These are phyloP conservation scores for Pythium utonaiense DNA, from an alignment of 352 stramenopile genomes.

Conservation along the genomic window DNA sequence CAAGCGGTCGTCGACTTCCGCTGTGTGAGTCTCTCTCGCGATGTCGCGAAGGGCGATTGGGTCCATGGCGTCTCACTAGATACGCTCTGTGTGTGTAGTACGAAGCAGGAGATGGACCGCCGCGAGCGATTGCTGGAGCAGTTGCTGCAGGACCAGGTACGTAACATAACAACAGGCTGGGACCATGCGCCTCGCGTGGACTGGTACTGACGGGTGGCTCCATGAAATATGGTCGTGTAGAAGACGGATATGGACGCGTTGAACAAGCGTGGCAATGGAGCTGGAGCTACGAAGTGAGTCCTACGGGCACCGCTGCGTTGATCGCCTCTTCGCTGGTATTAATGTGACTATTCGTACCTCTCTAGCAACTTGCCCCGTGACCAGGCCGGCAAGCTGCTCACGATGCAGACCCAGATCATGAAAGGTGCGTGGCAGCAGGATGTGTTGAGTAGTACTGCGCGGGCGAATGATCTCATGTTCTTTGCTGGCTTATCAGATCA, in stretches of 20 bases:
- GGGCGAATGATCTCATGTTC: background rate
- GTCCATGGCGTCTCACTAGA: too few species aligned
- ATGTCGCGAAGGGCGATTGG: too few species aligned
- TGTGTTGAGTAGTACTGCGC: background rate
- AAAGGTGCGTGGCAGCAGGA: constrained; percentile 35
- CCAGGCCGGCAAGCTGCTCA: constrained; percentile 50
- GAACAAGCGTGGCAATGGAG: constrained; percentile 47
- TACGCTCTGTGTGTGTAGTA: constrained; percentile 40
- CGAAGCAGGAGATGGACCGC: constrained; percentile 64
- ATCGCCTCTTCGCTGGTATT: background rate
- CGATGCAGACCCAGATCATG: constrained; percentile 90
- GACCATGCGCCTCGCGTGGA: background rate
- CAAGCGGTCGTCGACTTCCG: constrained; percentile 37
- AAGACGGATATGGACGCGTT: constrained; percentile 74
- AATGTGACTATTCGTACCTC: background rate
- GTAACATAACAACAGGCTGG: background rate
- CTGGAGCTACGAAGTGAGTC: constrained; percentile 24
- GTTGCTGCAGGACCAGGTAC: constrained; percentile 53
- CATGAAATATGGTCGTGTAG: constrained; percentile 18
- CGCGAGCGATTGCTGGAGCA: constrained; percentile 61
- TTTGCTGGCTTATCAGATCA: constrained; percentile 43
- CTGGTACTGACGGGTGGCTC: background rate
- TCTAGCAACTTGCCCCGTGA: constrained; percentile 29
- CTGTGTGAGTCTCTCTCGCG: constrained; percentile 51
- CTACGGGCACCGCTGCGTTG: background rate